A percentile compares a stretch with the other conserved stretches of the same genome.
Conservation (phyloP, 116 monocot genomes). For the Thalassia testudinum region DNA sequence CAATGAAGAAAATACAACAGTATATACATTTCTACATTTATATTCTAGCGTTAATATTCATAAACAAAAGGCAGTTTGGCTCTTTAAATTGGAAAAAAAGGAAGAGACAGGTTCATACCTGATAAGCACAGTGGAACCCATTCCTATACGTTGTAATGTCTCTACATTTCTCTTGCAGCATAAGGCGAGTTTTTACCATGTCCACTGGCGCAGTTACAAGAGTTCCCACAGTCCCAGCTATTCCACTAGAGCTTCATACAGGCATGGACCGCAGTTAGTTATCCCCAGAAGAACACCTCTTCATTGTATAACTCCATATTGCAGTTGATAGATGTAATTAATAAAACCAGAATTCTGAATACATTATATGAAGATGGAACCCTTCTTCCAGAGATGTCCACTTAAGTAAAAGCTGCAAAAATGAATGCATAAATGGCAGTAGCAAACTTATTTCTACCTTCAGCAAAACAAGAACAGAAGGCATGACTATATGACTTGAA, state of each 20-base stretch:
- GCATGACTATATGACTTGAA: no score
- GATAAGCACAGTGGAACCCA: constrained; percentile 76
- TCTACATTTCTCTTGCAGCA: constrained; percentile 54
- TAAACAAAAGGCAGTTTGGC: no score
- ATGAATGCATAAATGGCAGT: no score
- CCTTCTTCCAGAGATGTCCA: constrained; percentile 85
- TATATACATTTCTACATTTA: no score
- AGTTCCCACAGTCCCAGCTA: constrained; percentile 80
- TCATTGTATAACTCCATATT: background rate
- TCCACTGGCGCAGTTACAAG: constrained; percentile 81
- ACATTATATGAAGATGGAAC: constrained; percentile 91
- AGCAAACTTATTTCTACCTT: no score
- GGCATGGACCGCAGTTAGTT: background rate
- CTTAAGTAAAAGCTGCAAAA: constrained; percentile 44
- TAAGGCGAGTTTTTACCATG: constrained; percentile 91
- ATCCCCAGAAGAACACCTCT: background rate
- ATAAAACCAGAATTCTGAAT: constrained; percentile 9
- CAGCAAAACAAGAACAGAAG: no score
- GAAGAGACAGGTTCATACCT: constrained; percentile 35
- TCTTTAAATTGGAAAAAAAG: no score
- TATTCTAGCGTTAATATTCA: no score
- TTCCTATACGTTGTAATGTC: constrained; percentile 33
- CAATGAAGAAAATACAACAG: no score
- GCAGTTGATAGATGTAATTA: background rate
- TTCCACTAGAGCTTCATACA: constrained; percentile 55